Percentiles rank a stretch among this genome's conserved stretches.
Evolutionary conservation across 768 basidiomycete genomes (phyloP).

Genomic region (Calocera cornea): DNA sequence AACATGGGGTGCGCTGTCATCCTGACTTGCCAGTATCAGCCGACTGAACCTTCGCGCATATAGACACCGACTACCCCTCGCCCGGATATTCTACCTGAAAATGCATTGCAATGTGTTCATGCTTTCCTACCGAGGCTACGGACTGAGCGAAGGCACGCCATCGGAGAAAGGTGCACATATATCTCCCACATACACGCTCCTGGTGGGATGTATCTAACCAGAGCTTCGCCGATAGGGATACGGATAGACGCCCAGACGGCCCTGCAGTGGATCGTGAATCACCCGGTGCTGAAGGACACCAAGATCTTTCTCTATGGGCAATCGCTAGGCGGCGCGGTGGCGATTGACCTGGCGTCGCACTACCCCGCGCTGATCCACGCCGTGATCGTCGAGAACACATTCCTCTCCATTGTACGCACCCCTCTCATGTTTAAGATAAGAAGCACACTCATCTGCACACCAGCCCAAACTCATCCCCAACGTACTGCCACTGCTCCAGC

Average conservation of each 20-base stretch:
- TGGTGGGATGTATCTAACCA: neutral
- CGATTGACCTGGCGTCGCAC: conserved; percentile 70
- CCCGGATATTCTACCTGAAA: conserved; percentile 61
- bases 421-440: neutral
- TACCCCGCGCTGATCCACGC: conserved; percentile 65
- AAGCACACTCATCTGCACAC: too few relatives aligned
- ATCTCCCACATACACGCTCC: neutral
- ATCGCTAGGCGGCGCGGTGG: conserved; percentile 67
- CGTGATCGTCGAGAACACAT: conserved; percentile 86
- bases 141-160: conserved; percentile 71
- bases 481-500: conserved; percentile 57
- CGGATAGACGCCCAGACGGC: conserved; percentile 3
- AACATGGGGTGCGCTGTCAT: conserved; percentile 21
- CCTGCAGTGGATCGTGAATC: conserved; percentile 6
- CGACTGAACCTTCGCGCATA: conserved; percentile 20
- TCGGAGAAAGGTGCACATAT: conserved; percentile 68
- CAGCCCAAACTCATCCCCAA: conserved; percentile 71
- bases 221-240: neutral
- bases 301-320: conserved; percentile 22
- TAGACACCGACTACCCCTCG: conserved; percentile 78
- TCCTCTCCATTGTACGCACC: conserved; percentile 47
- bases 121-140: conserved; percentile 93
- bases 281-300: conserved; percentile 5
- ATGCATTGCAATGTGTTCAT: conserved; percentile 90
- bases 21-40: too few relatives aligned